Conservation (phyloP, 148 eudicot genomes). For the Pouteria glomerata region DNA sequence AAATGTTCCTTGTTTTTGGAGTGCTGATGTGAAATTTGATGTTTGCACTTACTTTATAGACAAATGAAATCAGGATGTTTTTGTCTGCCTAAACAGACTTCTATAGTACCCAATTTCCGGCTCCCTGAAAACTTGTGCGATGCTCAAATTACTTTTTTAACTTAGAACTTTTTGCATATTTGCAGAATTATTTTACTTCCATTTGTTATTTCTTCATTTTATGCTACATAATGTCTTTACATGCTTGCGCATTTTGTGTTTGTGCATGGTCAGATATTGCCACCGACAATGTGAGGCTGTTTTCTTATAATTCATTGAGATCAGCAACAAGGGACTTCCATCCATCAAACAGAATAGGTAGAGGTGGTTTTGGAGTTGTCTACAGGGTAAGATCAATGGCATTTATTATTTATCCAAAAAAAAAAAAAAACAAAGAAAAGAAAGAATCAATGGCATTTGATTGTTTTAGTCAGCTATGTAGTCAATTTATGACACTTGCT, state of each 20-base stretch:
- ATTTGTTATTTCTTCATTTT: neutral
- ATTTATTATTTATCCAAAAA: no score
- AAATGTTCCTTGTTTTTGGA: neutral
- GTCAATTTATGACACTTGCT: neutral
- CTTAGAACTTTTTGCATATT: no score
- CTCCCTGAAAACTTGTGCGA: neutral
- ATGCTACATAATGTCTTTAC: neutral
- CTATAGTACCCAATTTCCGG: neutral
- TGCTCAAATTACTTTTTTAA: no score
- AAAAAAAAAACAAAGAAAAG: no score
- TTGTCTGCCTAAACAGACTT: neutral
- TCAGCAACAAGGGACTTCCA: slow-evolving; percentile 51
- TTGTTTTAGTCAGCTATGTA: neutral
- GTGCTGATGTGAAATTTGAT: neutral
- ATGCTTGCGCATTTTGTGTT: neutral
- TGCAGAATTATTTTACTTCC: no score
- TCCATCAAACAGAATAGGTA: slow-evolving; percentile 42
- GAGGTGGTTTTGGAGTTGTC: slow-evolving; percentile 57
- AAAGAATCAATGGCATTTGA: neutral
- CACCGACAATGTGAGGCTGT: slow-evolving; percentile 32
- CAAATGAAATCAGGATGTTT: neutral
- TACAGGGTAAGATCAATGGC: slow-evolving; percentile 26
- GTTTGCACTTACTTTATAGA: neutral
- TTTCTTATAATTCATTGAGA: slow-evolving; percentile 43
- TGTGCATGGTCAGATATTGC: slow-evolving; percentile 27